These are phyloP conservation scores for Encephalitozoon intestinalis DNA, from an alignment of 371 early-diverging fungal genomes.

Conservation along the genomic window DNA sequence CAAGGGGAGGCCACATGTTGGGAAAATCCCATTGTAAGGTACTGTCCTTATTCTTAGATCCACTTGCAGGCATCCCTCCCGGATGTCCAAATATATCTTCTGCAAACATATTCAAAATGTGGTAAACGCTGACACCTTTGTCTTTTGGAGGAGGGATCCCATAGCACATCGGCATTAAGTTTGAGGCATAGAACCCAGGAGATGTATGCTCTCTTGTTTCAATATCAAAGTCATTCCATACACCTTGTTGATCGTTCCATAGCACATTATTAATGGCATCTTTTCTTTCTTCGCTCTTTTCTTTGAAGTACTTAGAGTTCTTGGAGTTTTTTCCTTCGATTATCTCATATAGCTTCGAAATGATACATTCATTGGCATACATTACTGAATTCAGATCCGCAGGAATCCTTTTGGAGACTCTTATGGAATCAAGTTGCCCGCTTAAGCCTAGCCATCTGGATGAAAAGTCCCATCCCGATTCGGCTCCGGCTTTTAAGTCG, in stretches of 20 bases:
- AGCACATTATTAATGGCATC: slow-evolving; percentile 58
- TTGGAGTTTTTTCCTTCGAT: slow-evolving; percentile 30
- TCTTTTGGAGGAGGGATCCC: slow-evolving; percentile 61
- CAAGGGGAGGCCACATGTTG: slow-evolving; percentile 69
- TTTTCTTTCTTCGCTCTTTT: slow-evolving; percentile 39
- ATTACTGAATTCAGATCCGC: slow-evolving; percentile 75
- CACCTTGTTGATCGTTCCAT: slow-evolving; percentile 51
- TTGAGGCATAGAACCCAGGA: slow-evolving; percentile 64
- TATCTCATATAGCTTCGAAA: slow-evolving; percentile 62
- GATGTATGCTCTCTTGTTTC: slow-evolving; percentile 42
- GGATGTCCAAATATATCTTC: slow-evolving; percentile 56
- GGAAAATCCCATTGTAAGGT: slow-evolving; percentile 74
- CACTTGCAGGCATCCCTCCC: slow-evolving; percentile 66
- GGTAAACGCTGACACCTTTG: not conserved
- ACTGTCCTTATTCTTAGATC: slow-evolving; percentile 48
- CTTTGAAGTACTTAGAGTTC: slow-evolving; percentile 25
- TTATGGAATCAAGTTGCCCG: slow-evolving; percentile 55
- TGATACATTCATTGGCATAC: slow-evolving; percentile 65
- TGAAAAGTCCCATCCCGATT: slow-evolving; percentile 78
- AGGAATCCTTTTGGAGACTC: slow-evolving; percentile 67
- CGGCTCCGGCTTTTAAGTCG: slow-evolving; percentile 71
- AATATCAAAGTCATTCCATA: slow-evolving; percentile 61
- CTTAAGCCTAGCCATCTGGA: slow-evolving; percentile 65
- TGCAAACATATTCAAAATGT: slow-evolving; percentile 36
- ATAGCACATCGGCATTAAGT: slow-evolving; percentile 59